Percentiles rank a stretch among this genome's conserved stretches.
Conservation (phyloP, 352 stramenopile genomes). For the Phytophthora constricta region DNA sequence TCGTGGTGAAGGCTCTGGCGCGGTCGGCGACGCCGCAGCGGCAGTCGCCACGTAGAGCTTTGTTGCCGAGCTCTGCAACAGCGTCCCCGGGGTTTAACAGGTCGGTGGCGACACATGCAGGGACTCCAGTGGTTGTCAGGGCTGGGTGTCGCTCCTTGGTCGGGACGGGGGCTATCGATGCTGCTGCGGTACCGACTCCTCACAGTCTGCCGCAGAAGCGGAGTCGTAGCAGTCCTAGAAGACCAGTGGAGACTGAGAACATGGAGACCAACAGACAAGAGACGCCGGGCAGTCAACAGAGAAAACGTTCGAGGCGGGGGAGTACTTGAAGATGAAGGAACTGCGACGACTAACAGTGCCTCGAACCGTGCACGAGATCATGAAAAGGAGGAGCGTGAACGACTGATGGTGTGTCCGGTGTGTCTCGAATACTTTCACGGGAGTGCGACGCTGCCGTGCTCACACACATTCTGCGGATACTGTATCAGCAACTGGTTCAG, state of each 20-base stretch:
- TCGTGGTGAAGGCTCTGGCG: constrained; percentile 48
- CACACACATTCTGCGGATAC: constrained; percentile 83
- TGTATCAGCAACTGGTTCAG: constrained; percentile 87
- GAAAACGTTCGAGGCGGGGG: constrained; percentile 45
- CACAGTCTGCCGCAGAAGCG: constrained; percentile 38
- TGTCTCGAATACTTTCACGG: constrained; percentile 85
- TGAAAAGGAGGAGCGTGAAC: constrained; percentile 59
- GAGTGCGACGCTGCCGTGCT: constrained; percentile 81
- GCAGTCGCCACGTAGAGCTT: constrained; percentile 29
- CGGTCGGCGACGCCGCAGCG: constrained; percentile 8
- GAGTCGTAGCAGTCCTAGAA: constrained; percentile 29
- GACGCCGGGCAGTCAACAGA: constrained; percentile 37
- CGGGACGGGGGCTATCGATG: constrained; percentile 18
- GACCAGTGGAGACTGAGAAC: constrained; percentile 26
- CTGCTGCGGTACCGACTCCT: constrained; percentile 16
- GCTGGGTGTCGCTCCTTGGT: constrained; percentile 19
- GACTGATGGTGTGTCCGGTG: constrained; percentile 80
- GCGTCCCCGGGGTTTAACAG: constrained; percentile 21
- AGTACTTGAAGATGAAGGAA: constrained; percentile 23
- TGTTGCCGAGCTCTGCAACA: constrained; percentile 16
- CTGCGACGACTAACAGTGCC: constrained; percentile 11
- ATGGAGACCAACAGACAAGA: constrained; percentile 29
- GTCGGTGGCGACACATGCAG: constrained; percentile 20
- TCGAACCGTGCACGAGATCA: constrained; percentile 29
- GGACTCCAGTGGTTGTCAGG: constrained; percentile 24